Percentiles rank a stretch among this genome's conserved stretches.
These are phyloP conservation scores for Diaporthe citrichinensis DNA, from an alignment of 2,329 filamentous ascomycete species.

Conservation along the genomic window DNA sequence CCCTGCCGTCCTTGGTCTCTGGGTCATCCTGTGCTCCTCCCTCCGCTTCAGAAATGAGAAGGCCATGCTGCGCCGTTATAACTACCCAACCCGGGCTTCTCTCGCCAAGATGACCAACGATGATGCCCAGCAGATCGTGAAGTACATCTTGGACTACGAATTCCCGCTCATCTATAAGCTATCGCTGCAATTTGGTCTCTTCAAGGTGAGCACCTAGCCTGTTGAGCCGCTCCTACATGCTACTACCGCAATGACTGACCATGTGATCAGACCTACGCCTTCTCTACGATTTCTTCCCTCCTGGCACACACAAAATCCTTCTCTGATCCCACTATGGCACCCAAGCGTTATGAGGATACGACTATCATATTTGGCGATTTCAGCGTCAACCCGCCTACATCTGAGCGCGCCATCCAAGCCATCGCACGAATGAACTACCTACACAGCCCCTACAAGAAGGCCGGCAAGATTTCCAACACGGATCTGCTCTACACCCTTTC, in stretches of 20 bases:
- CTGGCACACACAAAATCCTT: constrained; percentile 55
- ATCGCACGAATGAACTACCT: constrained; percentile 57
- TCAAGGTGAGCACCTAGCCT: constrained; percentile 51
- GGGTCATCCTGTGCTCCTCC: constrained; percentile 52
- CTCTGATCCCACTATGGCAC: constrained; percentile 48
- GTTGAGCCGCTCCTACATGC: background rate
- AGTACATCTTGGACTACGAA: constrained; percentile 51
- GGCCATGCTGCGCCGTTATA: constrained; percentile 48
- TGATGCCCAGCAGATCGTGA: constrained; percentile 61
- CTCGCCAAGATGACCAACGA: constrained; percentile 57
- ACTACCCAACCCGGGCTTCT: constrained; percentile 53
- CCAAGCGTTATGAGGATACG: constrained; percentile 60
- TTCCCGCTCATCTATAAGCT: constrained; percentile 57
- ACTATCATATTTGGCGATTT: constrained; percentile 55
- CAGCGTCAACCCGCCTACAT: constrained; percentile 52
- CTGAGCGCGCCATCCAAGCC: constrained; percentile 51
- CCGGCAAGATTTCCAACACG: constrained; percentile 54
- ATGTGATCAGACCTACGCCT: constrained; percentile 54
- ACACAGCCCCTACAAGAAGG: constrained; percentile 51
- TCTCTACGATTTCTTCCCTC: constrained; percentile 55
- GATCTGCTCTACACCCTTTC: constrained; percentile 58
- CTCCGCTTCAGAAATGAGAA: constrained; percentile 55
- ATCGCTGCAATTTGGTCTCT: constrained; percentile 56
- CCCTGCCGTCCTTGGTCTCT: constrained; percentile 48
- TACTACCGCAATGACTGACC: background rate